A percentile compares a stretch with the other conserved stretches of the same genome.
Conservation (phyloP, 306 rosid genomes). For the Cicer bijugum region DNA sequence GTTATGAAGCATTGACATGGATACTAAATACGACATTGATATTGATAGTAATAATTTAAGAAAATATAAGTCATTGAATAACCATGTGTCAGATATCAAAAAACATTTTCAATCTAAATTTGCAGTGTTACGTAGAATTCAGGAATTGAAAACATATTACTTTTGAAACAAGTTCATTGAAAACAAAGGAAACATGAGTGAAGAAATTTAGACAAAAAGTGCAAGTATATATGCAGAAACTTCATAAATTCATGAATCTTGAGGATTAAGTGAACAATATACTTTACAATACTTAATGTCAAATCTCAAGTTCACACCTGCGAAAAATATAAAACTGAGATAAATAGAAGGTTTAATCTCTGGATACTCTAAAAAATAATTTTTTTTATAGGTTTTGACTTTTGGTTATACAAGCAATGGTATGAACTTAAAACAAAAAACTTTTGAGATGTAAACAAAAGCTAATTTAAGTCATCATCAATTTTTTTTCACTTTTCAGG, state of each 20-base stretch:
- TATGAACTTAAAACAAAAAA: constrained; percentile 42
- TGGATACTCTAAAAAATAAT: background rate
- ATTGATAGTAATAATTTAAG: too few relatives aligned
- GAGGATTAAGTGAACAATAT: constrained; percentile 25
- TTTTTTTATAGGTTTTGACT: constrained; percentile 30
- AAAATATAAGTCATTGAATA: too few relatives aligned
- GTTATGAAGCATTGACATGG: too few relatives aligned
- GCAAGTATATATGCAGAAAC: constrained; percentile 24
- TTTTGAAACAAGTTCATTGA: background rate
- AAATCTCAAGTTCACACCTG: constrained; percentile 37
- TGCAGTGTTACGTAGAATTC: background rate
- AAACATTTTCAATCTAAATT: too few relatives aligned
- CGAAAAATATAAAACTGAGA: constrained; percentile 31
- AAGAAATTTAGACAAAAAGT: constrained; percentile 10
- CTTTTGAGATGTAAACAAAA: constrained; percentile 32
- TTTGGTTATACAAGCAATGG: constrained; percentile 11
- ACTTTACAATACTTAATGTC: constrained; percentile 40
- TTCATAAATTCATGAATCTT: constrained; percentile 12
- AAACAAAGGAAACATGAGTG: background rate
- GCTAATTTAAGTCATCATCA: constrained; percentile 23
- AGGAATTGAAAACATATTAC: background rate
- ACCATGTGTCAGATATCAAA: too few relatives aligned
- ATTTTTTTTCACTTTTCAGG: constrained; percentile 37
- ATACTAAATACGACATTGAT: too few relatives aligned
- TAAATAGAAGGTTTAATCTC: constrained; percentile 20